Evolutionary conservation across 495 filamentous ascomycete species (phyloP), one percentile per base, ranked within the genome.

Genomic region (Penicillium psychrofluorescens): DNA sequence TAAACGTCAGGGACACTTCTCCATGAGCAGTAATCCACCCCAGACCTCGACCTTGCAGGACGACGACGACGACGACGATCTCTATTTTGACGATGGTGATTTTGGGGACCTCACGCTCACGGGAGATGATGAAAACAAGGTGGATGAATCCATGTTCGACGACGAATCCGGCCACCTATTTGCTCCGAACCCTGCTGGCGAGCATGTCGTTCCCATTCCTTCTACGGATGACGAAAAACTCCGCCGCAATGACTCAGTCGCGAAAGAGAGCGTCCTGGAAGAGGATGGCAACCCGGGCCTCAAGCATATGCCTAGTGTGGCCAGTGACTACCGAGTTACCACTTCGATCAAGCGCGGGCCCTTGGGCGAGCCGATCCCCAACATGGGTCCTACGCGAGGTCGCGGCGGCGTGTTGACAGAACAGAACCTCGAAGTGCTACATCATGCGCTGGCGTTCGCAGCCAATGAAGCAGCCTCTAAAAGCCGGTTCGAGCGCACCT

Each of bases 111-210:
- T 73, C 11, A 55, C 41, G 22, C 62, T 63, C 1, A 71, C 76
- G 22, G 22, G 22, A 8, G 69, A 64, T 22, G 75, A 78, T 33
- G 75, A 72, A 28, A 66, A 67, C 7, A 62, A 69, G 11, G 89
- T 90, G 52, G 86, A 90, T 49, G 86, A 90, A 54, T 86, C 84
- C 16, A 76, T 89, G 28, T 89, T 90, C 52, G 86, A 90, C 54
- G 73, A 81, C 30, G 72, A 81, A 60, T 76, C 49, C 11, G 72
- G 71, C 43, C 66, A 74, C 45, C 53, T 79, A 10, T 76, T 75
- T 45, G 66, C 66, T 36, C 62, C 62, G 28, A 68, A 65, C 37
- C 44, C 43, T 15, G 58, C 55, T 11, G 38, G 48, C 11, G 46
- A 45, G 32, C 44, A 43, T n/a, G 33, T 37, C 1, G 46, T 40